These are phyloP conservation scores for Oryza punctata DNA, from an alignment of 176 grass and related monocot genomes.

Conservation along the genomic window DNA sequence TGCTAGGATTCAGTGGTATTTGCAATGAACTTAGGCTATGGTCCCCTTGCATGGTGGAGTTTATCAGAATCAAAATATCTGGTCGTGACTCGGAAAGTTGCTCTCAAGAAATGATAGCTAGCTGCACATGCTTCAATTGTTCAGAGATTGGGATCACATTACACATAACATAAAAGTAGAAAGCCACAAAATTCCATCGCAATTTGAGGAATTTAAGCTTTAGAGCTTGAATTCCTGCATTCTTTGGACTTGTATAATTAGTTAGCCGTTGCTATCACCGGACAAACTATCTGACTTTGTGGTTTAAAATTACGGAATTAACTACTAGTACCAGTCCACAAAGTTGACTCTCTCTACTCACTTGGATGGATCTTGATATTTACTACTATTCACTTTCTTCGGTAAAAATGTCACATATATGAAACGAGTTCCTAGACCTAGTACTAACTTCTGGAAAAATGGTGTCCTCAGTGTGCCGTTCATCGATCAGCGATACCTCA, in stretches of 20 bases:
- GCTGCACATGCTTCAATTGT: slow-evolving; percentile 14
- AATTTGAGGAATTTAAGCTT: background rate
- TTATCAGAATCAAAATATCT: background rate
- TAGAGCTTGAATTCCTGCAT: background rate
- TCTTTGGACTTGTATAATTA: slow-evolving; percentile 11
- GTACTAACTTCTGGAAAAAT: slow-evolving; percentile 11
- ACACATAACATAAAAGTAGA: background rate
- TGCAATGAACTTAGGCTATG: slow-evolving; percentile 15
- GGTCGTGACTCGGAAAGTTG: background rate
- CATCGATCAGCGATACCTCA: slow-evolving; percentile 52
- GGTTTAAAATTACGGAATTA: slow-evolving; percentile 16
- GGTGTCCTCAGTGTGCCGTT: slow-evolving; percentile 56
- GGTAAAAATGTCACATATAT: background rate
- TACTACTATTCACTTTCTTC: background rate
- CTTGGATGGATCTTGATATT: background rate
- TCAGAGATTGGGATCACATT: background rate
- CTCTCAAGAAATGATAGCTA: background rate
- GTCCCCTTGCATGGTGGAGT: slow-evolving; percentile 9
- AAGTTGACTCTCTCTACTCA: slow-evolving; percentile 21
- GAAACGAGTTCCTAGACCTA: background rate
- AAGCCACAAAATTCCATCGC: background rate
- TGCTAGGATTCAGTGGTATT: background rate
- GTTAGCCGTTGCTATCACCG: slow-evolving; percentile 33
- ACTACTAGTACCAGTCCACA: background rate
- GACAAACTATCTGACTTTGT: slow-evolving; percentile 21